phyloP scores from a whole-genome alignment of 352 stramenopile species.

The Phytophthora pseudosyringae region DNA sequence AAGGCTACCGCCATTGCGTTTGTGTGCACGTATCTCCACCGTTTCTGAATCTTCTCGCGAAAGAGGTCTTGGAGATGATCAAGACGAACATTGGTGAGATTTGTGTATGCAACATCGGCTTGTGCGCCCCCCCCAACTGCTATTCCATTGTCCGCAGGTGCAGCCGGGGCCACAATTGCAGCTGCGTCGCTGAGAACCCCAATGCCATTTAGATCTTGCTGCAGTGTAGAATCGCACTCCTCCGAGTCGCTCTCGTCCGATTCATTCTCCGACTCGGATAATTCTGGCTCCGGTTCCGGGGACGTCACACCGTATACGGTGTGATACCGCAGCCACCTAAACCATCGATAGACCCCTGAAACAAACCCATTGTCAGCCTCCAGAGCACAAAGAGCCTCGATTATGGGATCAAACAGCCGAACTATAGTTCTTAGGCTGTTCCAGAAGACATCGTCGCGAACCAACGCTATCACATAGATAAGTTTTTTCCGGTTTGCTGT shows the following conservation, averaged over 20 bases:
- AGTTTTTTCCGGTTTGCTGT: neutral
- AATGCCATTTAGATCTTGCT: too few species aligned
- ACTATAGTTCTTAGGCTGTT: neutral
- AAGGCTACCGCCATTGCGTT: constrained; percentile 10
- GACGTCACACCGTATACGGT: neutral
- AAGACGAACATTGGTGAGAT: constrained; percentile 1
- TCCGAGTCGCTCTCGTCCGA: neutral
- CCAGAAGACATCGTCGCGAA: neutral
- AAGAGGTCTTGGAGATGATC: constrained; percentile 6
- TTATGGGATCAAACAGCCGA: neutral
- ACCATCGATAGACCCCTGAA: neutral
- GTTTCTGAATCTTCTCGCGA: constrained; percentile 7
- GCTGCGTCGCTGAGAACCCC: too few species aligned
- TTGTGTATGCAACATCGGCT: neutral
- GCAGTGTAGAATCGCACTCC: too few species aligned
- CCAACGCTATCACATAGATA: neutral
- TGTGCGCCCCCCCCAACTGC: too few species aligned
- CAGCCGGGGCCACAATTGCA: too few species aligned
- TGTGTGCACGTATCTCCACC: constrained; percentile 22
- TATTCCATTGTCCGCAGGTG: too few species aligned
- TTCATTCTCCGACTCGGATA: neutral
- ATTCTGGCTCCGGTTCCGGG: neutral
- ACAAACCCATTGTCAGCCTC: neutral
- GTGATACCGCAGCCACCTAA: neutral
- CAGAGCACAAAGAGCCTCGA: neutral